These are phyloP conservation scores for Starmerella potacharoeniae DNA, from an alignment of 805 yeast species.

Conservation along the genomic window DNA sequence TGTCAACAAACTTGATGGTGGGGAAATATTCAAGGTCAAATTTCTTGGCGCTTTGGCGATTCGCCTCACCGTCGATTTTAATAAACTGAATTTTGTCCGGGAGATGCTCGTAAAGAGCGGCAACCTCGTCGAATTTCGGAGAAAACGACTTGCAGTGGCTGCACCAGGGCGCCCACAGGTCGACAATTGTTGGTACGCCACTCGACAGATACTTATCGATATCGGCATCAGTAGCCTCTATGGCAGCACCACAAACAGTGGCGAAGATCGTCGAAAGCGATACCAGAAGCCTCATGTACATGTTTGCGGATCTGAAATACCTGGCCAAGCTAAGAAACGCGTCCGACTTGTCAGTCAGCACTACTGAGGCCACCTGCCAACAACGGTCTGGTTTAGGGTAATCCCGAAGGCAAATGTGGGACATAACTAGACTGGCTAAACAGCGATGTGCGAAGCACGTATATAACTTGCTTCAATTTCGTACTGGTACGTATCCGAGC, in stretches of 20 bases:
- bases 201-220: conserved; percentile 49
- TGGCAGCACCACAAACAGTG: conserved; percentile 17
- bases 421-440: too few species aligned
- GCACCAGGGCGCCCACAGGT: conserved; percentile 77
- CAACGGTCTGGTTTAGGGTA: background rate
- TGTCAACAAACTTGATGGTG: conserved; percentile 45
- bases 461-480: too few species aligned
- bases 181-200: conserved; percentile 56
- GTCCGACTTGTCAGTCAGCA: background rate
- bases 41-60: conserved; percentile 39
- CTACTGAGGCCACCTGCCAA: background rate
- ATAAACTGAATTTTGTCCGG: conserved; percentile 37
- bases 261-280: background rate
- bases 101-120: conserved; percentile 45
- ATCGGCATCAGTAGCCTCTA: conserved; percentile 37
- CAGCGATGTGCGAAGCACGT: too few species aligned
- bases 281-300: background rate
- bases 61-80: conserved; percentile 50
- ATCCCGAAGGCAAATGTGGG: too few species aligned
- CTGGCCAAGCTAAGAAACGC: background rate
- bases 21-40: conserved; percentile 57
- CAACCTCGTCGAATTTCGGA: conserved; percentile 74
- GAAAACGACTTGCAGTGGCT: conserved; percentile 87
- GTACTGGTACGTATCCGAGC: too few species aligned
- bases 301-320: too few species aligned